Conservation (phyloP, 352 stramenopile genomes). For the Phytophthora rubi region DNA sequence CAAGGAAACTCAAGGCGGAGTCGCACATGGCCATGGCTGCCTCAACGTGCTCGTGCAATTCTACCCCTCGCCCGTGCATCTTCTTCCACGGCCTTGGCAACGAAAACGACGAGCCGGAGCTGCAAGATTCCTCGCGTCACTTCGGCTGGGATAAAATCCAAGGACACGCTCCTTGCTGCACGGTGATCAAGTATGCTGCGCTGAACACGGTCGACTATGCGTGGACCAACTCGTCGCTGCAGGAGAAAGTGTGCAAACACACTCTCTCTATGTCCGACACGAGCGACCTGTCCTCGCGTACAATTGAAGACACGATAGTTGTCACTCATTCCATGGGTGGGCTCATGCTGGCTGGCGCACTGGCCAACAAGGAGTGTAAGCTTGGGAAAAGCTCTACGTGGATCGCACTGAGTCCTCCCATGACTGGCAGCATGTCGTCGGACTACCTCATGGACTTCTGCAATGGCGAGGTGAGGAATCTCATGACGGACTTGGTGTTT, state of each 20-base stretch:
- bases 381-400: slow-evolving; percentile 35
- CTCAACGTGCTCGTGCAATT: slow-evolving; percentile 27
- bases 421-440: slow-evolving; percentile 50
- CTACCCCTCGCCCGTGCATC: slow-evolving; percentile 32
- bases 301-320: slow-evolving; percentile 45
- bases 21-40: slow-evolving; percentile 25
- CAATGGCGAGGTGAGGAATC: slow-evolving; percentile 26
- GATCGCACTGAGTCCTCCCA: slow-evolving; percentile 44
- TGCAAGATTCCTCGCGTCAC: slow-evolving; percentile 27
- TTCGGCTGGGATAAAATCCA: slow-evolving; percentile 30
- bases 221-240: slow-evolving; percentile 48
- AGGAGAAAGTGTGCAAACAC: slow-evolving; percentile 43
- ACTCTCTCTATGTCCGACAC: slow-evolving; percentile 26
- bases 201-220: slow-evolving; percentile 59
- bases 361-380: slow-evolving; percentile 22
- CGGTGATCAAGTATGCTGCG: slow-evolving; percentile 44
- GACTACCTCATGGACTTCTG: slow-evolving; percentile 49
- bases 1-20: slow-evolving; percentile 21
- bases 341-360: slow-evolving; percentile 32
- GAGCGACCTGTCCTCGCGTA: neutral
- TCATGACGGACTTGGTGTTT: slow-evolving; percentile 34
- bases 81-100: slow-evolving; percentile 40
- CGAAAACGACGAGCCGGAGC: slow-evolving; percentile 22
- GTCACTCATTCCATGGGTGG: slow-evolving; percentile 55
- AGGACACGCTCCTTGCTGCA: slow-evolving; percentile 27